Conservation (phyloP, 1,284 basidiomycete species). For the Cryptococcus wingfieldii region DNA sequence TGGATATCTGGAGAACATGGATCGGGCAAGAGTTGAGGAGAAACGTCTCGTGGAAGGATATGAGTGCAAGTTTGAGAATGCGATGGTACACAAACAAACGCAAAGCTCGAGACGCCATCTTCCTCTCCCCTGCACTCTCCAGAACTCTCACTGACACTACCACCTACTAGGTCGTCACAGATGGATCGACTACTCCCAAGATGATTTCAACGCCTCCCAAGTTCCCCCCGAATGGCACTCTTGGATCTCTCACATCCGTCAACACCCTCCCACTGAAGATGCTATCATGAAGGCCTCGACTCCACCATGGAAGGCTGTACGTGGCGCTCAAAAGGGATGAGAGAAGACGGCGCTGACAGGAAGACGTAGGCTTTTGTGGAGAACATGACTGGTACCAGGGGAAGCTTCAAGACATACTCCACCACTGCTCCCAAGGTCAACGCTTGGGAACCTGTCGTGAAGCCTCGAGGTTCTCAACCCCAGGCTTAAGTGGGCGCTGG, state of each 20-base stretch:
- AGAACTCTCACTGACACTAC: neutral
- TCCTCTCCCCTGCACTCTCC: too few relatives aligned
- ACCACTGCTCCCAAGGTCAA: conserved; percentile 75
- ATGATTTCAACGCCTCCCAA: conserved; percentile 83
- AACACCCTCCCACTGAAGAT: conserved; percentile 71
- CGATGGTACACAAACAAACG: too few relatives aligned
- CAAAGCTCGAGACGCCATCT: too few relatives aligned
- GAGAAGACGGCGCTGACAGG: neutral
- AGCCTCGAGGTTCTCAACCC: conserved; percentile 29
- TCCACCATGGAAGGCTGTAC: conserved; percentile 76
- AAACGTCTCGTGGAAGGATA: neutral
- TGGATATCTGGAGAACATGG: neutral
- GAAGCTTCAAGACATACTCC: conserved; percentile 81
- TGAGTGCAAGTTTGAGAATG: neutral
- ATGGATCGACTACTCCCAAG: conserved; percentile 88
- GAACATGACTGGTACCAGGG: conserved; percentile 85
- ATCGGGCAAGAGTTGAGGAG: neutral
- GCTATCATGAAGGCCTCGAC: conserved; percentile 61
- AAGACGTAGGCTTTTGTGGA: conserved; percentile 66
- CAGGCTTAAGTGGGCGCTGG: neutral
- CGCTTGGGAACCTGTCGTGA: conserved; percentile 75
- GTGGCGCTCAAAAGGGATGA: conserved; percentile 38
- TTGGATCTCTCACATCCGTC: conserved; percentile 87
- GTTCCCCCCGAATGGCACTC: conserved; percentile 92
- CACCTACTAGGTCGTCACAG: conserved; percentile 70